A percentile compares a stretch with the other conserved stretches of the same genome.
These are phyloP conservation scores for Rhizopogon salebrosus DNA, from an alignment of 768 basidiomycete species.

Conservation along the genomic window DNA sequence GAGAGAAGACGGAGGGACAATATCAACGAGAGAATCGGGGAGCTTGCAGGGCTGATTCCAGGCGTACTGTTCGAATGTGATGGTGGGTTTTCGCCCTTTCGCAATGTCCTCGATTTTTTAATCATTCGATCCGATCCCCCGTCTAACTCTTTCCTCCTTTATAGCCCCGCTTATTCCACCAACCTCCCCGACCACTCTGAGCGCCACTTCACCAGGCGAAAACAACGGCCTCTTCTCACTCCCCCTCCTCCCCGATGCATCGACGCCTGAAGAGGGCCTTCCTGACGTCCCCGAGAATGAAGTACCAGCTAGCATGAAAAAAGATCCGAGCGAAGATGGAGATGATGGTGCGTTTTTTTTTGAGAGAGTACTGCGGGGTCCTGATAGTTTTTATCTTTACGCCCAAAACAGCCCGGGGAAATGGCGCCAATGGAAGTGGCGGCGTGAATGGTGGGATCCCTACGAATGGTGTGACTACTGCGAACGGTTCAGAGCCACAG, in stretches of 20 bases:
- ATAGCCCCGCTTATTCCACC: background rate
- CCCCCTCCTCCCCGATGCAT: background rate
- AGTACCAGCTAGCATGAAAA: slow-evolving; percentile 12
- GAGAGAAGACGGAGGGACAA: slow-evolving; percentile 85
- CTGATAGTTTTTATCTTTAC: background rate
- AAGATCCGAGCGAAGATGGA: slow-evolving; percentile 25
- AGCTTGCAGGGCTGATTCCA: slow-evolving; percentile 84
- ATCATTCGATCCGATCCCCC: no score
- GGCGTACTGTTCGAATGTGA: slow-evolving; percentile 73
- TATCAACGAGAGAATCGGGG: slow-evolving; percentile 93
- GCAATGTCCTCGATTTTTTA: background rate
- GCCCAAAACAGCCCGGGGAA: slow-evolving; percentile 1
- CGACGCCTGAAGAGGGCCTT: slow-evolving; percentile 10
- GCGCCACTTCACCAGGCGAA: background rate
- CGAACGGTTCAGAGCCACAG: slow-evolving; percentile 28
- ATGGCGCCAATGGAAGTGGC: slow-evolving; percentile 4
- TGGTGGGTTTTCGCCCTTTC: slow-evolving; percentile 21
- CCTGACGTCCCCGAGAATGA: slow-evolving; percentile 26
- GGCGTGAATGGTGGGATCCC: slow-evolving; percentile 16
- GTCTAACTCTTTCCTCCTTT: background rate
- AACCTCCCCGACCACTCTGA: background rate
- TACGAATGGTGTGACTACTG: slow-evolving; percentile 5
- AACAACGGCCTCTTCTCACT: slow-evolving; percentile 1
- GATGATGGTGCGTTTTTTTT: slow-evolving; percentile 11
- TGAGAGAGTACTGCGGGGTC: no score